A percentile compares a stretch with the other conserved stretches of the same genome.
These are phyloP conservation scores for Aspergillus aculeatus DNA, from an alignment of 2,329 filamentous ascomycete genomes.

Conservation along the genomic window DNA sequence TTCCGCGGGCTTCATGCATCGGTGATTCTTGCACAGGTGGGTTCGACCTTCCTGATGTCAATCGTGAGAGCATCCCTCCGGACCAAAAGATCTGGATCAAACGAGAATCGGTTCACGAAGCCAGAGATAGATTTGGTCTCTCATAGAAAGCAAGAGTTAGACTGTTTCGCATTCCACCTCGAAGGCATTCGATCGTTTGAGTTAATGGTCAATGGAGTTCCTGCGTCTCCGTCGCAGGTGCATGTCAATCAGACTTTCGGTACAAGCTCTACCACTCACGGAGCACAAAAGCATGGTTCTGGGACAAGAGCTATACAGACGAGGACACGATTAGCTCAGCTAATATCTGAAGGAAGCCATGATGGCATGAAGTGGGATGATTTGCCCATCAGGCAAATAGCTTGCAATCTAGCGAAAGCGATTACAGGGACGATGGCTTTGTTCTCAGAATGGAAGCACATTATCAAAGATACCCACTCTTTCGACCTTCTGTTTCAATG, in stretches of 20 bases:
- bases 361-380: conserved; percentile 24
- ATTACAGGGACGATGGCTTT: conserved; percentile 32
- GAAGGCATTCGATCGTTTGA: conserved; percentile 25
- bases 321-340: conserved; percentile 21
- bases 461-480: conserved; percentile 1
- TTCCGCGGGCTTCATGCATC: conserved; percentile 39
- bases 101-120: conserved; percentile 27
- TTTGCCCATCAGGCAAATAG: conserved; percentile 28
- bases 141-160: conserved; percentile 33
- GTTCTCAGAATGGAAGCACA: conserved; percentile 24
- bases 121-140: conserved; percentile 22
- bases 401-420: conserved; percentile 20
- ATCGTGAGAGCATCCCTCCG: conserved; percentile 36
- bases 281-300: not conserved
- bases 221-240: not conserved
- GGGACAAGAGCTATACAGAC: conserved; percentile 21
- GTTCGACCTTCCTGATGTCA: conserved; percentile 38
- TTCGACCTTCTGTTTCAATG: conserved; percentile 25
- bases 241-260: conserved; percentile 14
- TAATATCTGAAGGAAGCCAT: conserved; percentile 18
- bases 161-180: conserved; percentile 33
- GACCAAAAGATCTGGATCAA: conserved; percentile 31
- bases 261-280: conserved; percentile 1
- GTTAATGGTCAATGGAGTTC: conserved; percentile 8
- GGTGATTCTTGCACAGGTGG: conserved; percentile 37